These are phyloP conservation scores for Aureoboletus auriporus DNA, from an alignment of 768 basidiomycete species.

Conservation along the genomic window DNA sequence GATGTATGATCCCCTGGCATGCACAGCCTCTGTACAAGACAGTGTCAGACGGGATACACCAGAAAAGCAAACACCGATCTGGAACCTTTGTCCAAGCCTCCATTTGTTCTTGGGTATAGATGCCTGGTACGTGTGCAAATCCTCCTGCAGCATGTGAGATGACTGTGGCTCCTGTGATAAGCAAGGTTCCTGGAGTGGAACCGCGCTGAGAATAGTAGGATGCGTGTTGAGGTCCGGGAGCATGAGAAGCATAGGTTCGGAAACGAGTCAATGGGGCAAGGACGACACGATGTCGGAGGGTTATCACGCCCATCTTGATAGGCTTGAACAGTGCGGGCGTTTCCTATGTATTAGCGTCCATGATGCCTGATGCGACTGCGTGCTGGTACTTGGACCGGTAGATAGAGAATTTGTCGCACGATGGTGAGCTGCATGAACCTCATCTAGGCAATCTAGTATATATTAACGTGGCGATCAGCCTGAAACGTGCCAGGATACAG, in stretches of 20 bases:
- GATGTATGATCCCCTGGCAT: constrained; percentile 45
- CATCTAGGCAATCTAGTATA: too few relatives aligned
- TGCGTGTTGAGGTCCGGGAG: constrained; percentile 33
- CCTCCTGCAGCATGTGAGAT: constrained; percentile 49
- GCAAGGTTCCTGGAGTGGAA: constrained; percentile 38
- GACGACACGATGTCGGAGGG: constrained; percentile 47
- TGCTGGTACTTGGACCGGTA: too few relatives aligned
- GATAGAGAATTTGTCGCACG: too few relatives aligned
- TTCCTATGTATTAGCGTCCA: neutral
- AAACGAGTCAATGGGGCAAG: constrained; percentile 50
- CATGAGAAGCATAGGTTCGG: constrained; percentile 34
- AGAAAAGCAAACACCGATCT: neutral
- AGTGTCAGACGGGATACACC: neutral
- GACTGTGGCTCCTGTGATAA: constrained; percentile 55
- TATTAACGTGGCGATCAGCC: too few relatives aligned
- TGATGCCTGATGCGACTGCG: too few relatives aligned
- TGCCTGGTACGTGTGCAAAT: constrained; percentile 29
- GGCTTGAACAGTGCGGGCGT: constrained; percentile 40
- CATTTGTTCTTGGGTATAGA: constrained; percentile 43
- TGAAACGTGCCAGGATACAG: too few relatives aligned
- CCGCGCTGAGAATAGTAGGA: constrained; percentile 49
- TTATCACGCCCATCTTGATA: constrained; percentile 37
- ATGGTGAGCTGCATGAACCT: too few relatives aligned
- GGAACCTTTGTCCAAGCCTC: constrained; percentile 43
- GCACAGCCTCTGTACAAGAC: constrained; percentile 47